Evolutionary conservation across 2,329 filamentous ascomycete genomes (phyloP), one percentile per base, ranked within the genome.

Genomic region (Juglanconis sp.): DNA sequence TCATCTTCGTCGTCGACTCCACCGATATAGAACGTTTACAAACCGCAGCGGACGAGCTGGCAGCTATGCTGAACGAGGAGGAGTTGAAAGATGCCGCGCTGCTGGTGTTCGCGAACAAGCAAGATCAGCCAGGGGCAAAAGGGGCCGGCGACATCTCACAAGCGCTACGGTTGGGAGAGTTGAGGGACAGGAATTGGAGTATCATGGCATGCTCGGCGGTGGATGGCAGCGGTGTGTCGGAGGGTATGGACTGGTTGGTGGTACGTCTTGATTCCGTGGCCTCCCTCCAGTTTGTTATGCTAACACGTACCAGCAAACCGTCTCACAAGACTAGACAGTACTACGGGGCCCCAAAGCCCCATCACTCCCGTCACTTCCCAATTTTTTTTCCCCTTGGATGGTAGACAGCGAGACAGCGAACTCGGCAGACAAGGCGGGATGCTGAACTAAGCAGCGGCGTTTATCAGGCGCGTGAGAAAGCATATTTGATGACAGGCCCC

Each of bases 221-320:
- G 59, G 95, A 97, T 72, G 95, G 95, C 48, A 90, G 90, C 70
- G 95, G 95, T 73, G 91, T 99, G 49, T 91, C 89, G 65, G 95
- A 99, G 77, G 95, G 95, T 62, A 99, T 99, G 95, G 95, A 99
- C 76, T 99, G 95, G 95, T 81, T 99, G 72, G 92, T 96, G 81
- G 91, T 94, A 77, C 75, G 82, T 80, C 57, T 24, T 13, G 9
- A 32, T 2, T 24, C 24, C 24, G 17, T 4, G 31, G 6, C 8
- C 8, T 30, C n/a, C 35, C n/a, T 42, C 31, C 30, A 5, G 6
- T 34, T 3, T 31, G 6, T 4, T 4, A 15, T 13, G 55, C 64
- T 66, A 53, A 68, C 59, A 49, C 38, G 38, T 54, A 32, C 61
- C 63, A 77, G 75, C 74, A 76, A 76, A 77, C 74, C 47, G 75